Evolutionary conservation across 2,329 filamentous ascomycete species (phyloP), one percentile per base, ranked within the genome.

Genomic region (Fusarium lyarnte): DNA sequence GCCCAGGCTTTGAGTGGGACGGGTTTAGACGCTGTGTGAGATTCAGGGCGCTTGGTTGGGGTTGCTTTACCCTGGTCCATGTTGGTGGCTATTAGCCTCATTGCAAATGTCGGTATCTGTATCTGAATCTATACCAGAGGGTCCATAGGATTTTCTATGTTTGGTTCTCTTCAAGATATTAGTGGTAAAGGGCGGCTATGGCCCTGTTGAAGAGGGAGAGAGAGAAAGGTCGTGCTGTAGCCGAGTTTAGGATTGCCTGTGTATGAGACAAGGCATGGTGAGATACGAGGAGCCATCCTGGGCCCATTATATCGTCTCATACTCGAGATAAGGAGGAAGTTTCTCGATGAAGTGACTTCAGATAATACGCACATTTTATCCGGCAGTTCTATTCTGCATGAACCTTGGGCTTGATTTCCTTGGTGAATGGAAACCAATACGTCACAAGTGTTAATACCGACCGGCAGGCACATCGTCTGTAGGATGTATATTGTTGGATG

Each of bases 1-100:
- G 36, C 38, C 41, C 45, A 66, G 58, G 47, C 58, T 39, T 45
- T 11, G 35, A 38, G 33, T 74, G 49, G 65, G 66, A 76, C 35
- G 58, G 69, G 69, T 54, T 63, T 71, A 69, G 63, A 60, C 36
- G 61, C 62, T 73, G 74, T 76, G 74, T 68, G 74, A 71, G 62
- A 60, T 71, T 73, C 71, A 74, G 74, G 74, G 74, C 66, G 73
- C 71, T 73, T 76, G 73, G 41, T 65, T 47, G 38, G 61, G 47
- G 59, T 60, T 47, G 29, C 33, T 66, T 69, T 23, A 69, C 59
- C 71, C 65, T 58, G 63, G 58, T 54, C 49, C 41, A 61, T 23
- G 35, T 42, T 52, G 45, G 45, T 58, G 66, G 59, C 62, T 61
- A 63, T 43, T 69, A 62, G 55, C 54, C 64, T 66, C 55, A n/a